phyloP scores from a whole-genome alignment of 2,329 filamentous ascomycete species.

The Cladophialophora chaetospira region DNA sequence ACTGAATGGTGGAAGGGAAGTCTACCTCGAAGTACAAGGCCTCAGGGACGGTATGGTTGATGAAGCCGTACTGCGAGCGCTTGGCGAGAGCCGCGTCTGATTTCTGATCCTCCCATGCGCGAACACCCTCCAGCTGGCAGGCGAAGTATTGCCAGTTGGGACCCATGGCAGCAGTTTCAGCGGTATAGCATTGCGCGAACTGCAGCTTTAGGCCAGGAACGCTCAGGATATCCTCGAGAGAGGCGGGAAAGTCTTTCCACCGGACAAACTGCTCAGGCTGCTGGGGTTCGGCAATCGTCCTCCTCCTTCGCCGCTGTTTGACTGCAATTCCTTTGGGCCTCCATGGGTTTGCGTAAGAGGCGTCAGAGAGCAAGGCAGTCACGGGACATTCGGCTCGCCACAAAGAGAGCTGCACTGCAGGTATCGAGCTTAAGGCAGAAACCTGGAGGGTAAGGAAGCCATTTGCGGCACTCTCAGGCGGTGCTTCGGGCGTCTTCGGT shows the following conservation, averaged over 20 bases:
- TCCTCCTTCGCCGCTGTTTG: background rate
- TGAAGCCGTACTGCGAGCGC: constrained; percentile 23
- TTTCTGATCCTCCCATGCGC: constrained; percentile 47
- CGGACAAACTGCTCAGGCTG: constrained; percentile 7
- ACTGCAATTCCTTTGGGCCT: background rate
- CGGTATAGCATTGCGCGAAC: constrained; percentile 2
- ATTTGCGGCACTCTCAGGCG: constrained; percentile 14
- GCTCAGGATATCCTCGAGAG: constrained; percentile 19
- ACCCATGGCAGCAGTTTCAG: constrained; percentile 14
- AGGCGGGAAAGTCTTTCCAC: constrained; percentile 25
- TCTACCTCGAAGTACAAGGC: constrained; percentile 12
- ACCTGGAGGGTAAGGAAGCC: constrained; percentile 32
- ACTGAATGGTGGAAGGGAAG: background rate
- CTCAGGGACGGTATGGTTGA: constrained; percentile 29
- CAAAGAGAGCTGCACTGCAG: constrained; percentile 19
- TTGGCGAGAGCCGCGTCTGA: background rate
- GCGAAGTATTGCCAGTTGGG: constrained; percentile 25
- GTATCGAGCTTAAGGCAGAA: constrained; percentile 24
- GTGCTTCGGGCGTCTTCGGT: constrained; percentile 2
- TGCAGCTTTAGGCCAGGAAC: constrained; percentile 12
- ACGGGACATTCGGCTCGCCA: constrained; percentile 18
- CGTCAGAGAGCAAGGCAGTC: constrained; percentile 18
- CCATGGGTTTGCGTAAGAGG: constrained; percentile 1
- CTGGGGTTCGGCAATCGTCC: background rate
- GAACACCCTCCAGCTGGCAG: constrained; percentile 52